Percentiles rank a stretch among this genome's conserved stretches.
Conservation (phyloP, 1,284 basidiomycete species). For the Laetiporus sulphureus region DNA sequence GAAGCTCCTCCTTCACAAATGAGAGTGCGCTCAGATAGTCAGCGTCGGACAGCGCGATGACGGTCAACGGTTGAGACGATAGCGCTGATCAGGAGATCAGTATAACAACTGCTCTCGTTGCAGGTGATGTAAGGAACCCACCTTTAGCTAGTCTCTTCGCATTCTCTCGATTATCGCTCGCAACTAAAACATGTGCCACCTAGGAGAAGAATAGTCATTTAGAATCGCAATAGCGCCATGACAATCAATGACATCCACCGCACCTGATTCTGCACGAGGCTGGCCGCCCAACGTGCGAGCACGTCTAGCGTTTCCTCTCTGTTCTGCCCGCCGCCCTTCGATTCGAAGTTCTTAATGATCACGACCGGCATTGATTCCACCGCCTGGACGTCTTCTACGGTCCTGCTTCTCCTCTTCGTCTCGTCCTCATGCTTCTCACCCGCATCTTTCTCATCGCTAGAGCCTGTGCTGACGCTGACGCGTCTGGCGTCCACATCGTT, state of each 20-base stretch:
- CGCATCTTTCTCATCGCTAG: constrained; percentile 2
- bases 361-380: constrained; percentile 78
- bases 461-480: constrained; percentile 3
- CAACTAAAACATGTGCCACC: constrained; percentile 89
- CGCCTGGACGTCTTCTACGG: constrained; percentile 37
- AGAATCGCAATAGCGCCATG: not conserved
- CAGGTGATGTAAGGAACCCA: constrained; percentile 21
- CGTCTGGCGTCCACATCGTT: constrained; percentile 27
- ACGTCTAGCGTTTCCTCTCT: constrained; percentile 72
- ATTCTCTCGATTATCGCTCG: constrained; percentile 88
- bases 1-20: constrained; percentile 79
- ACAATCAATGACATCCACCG: no score
- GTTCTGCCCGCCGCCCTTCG: constrained; percentile 51
- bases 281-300: constrained; percentile 83
- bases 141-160: constrained; percentile 80
- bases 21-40: constrained; percentile 74
- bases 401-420: constrained; percentile 24
- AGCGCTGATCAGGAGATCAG: constrained; percentile 47
- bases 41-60: constrained; percentile 79
- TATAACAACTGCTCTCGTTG: not conserved
- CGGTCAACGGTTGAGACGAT: constrained; percentile 79
- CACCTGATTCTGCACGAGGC: constrained; percentile 74
- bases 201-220: constrained; percentile 14
- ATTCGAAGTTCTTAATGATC: constrained; percentile 72
- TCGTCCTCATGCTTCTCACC: constrained; percentile 13